phyloP scores from a whole-genome alignment of 2,329 filamentous ascomycete genomes.

The Chlorencoelia australis region DNA sequence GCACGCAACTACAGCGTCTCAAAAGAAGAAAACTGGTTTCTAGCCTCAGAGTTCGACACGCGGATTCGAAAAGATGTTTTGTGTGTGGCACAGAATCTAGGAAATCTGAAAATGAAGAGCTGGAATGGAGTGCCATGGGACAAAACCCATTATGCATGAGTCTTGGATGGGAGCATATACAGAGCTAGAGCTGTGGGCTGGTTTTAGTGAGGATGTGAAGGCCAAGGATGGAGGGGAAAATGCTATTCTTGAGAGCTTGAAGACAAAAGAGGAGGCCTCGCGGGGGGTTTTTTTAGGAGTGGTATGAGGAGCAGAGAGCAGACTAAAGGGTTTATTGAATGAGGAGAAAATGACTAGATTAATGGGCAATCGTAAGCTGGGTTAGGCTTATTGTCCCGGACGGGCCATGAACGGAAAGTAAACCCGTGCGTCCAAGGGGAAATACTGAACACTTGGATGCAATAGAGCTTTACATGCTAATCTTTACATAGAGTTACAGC shows the following conservation, averaged over 20 bases:
- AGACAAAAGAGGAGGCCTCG: neutral
- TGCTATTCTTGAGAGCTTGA: neutral
- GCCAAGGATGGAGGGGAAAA: neutral
- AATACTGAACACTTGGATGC: too few species aligned
- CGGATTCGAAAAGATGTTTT: conserved; percentile 8
- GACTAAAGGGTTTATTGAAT: neutral
- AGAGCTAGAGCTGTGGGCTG: conserved; percentile 1
- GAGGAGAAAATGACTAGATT: too few species aligned
- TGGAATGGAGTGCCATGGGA: neutral
- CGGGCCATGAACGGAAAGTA: too few species aligned
- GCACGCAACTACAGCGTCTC: conserved; percentile 9
- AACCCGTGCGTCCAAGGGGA: too few species aligned
- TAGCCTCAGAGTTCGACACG: conserved; percentile 10
- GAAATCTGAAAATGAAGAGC: conserved; percentile 11
- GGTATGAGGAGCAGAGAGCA: conserved; percentile 1
- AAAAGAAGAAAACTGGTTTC: conserved; percentile 16
- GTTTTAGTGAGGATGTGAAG: neutral
- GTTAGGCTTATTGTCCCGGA: too few species aligned
- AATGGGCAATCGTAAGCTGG: too few species aligned
- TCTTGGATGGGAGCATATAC: conserved; percentile 9
- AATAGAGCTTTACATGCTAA: too few species aligned
- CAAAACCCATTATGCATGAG: neutral
- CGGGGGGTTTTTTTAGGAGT: neutral
- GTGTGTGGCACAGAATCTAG: conserved; percentile 15
- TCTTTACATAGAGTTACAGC: too few species aligned